phyloP scores from a whole-genome alignment of 169 alveolate genomes.

The Plasmodium yoelii region DNA sequence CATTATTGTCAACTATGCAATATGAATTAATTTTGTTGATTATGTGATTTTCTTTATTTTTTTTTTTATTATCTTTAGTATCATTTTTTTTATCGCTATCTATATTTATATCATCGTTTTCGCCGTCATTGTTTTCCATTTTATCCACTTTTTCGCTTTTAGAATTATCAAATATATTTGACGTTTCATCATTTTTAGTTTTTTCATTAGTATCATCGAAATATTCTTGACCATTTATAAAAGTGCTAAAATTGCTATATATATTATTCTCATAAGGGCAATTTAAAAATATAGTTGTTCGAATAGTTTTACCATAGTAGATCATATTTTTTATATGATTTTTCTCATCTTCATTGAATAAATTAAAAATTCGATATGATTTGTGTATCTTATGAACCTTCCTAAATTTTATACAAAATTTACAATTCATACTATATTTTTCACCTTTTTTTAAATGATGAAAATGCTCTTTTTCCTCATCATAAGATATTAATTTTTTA shows the following conservation, averaged over 20 bases:
- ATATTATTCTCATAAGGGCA: constrained; percentile 68
- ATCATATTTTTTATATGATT: constrained; percentile 54
- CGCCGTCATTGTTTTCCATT: background rate
- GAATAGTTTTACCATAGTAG: constrained; percentile 68
- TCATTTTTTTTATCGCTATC: background rate
- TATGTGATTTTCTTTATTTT: background rate
- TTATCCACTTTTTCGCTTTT: background rate
- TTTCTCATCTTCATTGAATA: constrained; percentile 33
- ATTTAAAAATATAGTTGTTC: constrained; percentile 52
- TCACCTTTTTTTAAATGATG: constrained; percentile 55
- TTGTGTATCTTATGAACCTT: constrained; percentile 36
- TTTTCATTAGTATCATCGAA: background rate
- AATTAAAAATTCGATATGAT: constrained; percentile 30
- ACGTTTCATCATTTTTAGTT: background rate
- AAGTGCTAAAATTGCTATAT: constrained; percentile 48
- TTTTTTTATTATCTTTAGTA: background rate
- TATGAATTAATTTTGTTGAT: constrained; percentile 10
- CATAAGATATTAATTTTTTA: constrained; percentile 32
- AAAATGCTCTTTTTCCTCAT: constrained; percentile 76
- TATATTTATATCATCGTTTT: background rate
- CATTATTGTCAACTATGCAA: constrained; percentile 25
- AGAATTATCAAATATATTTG: background rate
- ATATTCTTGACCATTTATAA: constrained; percentile 10
- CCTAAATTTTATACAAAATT: constrained; percentile 61
- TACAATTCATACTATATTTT: constrained; percentile 31